Evolutionary conservation across 2,329 filamentous ascomycete genomes (phyloP).

Genomic region (Xenosphaeropsis pyriputrescens): DNA sequence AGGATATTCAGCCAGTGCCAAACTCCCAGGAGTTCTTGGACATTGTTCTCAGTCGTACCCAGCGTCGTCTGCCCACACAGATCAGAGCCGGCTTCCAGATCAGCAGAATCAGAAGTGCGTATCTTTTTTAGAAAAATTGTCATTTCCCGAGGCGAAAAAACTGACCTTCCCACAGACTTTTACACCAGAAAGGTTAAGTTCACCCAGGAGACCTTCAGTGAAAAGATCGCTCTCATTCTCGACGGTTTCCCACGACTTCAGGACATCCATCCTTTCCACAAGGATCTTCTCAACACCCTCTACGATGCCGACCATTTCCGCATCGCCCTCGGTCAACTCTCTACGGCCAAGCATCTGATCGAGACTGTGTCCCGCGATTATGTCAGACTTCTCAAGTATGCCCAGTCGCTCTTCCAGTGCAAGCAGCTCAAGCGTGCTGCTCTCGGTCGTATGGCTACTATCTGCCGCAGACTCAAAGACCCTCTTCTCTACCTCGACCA

Average conservation of each 20-base stretch:
- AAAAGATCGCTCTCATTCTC: conserved; percentile 83
- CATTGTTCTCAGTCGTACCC: conserved; percentile 87
- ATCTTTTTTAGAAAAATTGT: no score
- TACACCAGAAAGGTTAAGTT: conserved; percentile 98
- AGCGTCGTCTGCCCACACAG: conserved; percentile 85
- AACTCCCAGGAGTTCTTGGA: conserved; percentile 94
- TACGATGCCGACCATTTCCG: conserved; percentile 98
- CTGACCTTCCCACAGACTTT: conserved; percentile 44
- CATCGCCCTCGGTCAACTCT: conserved; percentile 90
- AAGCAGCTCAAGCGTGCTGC: conserved; percentile 96
- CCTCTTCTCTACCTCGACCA: conserved; percentile 92
- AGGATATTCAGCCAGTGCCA: conserved; percentile 75
- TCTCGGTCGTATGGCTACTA: conserved; percentile 94
- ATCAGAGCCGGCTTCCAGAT: conserved; percentile 96
- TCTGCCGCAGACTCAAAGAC: conserved; percentile 89
- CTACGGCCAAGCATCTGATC: conserved; percentile 89
- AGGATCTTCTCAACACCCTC: conserved; percentile 78
- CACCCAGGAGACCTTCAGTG: conserved; percentile 89
- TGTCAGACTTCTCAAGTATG: conserved; percentile 90
- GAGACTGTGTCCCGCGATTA: conserved; percentile 96
- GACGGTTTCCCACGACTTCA: conserved; percentile 85
- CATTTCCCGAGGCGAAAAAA: conserved; percentile 4
- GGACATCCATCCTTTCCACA: conserved; percentile 92
- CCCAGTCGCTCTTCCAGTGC: conserved; percentile 93
- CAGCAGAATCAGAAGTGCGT: conserved; percentile 61